Base-by-base conservation (phyloP, 2,329 filamentous ascomycete species). In the Arachnopeziza araneosa region DNA sequence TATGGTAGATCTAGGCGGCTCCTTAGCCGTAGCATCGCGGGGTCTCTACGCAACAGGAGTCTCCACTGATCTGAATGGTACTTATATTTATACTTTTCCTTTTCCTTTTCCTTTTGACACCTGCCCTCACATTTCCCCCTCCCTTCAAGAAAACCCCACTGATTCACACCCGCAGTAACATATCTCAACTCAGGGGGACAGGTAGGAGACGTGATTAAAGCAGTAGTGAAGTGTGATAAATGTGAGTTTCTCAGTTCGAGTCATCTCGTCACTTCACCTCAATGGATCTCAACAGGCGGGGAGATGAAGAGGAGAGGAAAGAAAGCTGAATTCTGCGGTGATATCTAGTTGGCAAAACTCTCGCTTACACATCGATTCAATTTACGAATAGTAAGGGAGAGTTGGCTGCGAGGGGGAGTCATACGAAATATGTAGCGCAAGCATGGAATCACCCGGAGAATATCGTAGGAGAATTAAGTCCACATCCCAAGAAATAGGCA, bases 31-130 rank as follows among this genome's bases (percentile, higher is more conserved):
- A 2, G 85, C 85, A 1, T 87, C 85, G 1, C 84, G 80, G 63
- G 85, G 85, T 0, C 75, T 84, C 1, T 87, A 83, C 66, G 78
- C 80, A 21, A 88, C 85, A 0, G 85, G 85, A 12, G 85, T 88
- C 2, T 85, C 85, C 1, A 88, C 85, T 0, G 85, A 88, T 64
- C 70, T 88, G 17, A 88, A 85, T 57, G 83, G 84, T 84, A 71
- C 61, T 58, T 24, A 22, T 32, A 24, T 17, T 1, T 56, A 2
- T 14, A 30, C 7, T 58, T 1, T 36, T 56, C 32, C 55, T 26
- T n/a, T 8, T 51, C 4, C 3, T 24, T 5, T 24, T n/a, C 19
- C 5, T 17, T 22, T 52, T 24, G n/a, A n/a, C n/a, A 5, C 8
- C 7, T 24, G 23, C 3, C 24, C 21, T 52, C 14, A 17, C 19